Evolutionary conservation across 176 grass and related monocot genomes (phyloP).

Genomic region (Juncus inflexus): DNA sequence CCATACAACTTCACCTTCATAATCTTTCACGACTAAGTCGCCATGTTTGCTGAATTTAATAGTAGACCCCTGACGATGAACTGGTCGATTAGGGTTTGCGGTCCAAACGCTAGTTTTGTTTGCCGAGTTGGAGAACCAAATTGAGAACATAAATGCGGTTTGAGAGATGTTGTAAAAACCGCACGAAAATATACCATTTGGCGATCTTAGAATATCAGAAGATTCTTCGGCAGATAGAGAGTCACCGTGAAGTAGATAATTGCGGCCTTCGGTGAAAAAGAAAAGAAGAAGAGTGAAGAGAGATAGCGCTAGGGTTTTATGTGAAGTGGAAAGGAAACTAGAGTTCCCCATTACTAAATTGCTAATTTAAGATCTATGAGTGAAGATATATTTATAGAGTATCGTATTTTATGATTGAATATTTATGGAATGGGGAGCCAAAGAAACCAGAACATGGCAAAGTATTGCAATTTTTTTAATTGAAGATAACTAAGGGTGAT

Average conservation of each 20-base stretch:
- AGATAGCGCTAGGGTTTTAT: conserved; percentile 9
- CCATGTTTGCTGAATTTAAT: conserved; percentile 23
- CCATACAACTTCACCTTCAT: conserved; percentile 16
- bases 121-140: conserved; percentile 31
- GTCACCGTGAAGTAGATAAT: neutral
- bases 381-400: too few species aligned
- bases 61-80: neutral
- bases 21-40: conserved; percentile 20
- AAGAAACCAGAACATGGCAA: too few species aligned
- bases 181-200: conserved; percentile 15
- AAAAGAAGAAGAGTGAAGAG: conserved; percentile 4
- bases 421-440: too few species aligned
- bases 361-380: too few species aligned
- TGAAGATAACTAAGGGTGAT: too few species aligned
- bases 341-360: too few species aligned
- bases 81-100: conserved; percentile 14
- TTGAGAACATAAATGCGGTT: conserved; percentile 28
- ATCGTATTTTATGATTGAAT: too few species aligned
- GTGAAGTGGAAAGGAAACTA: conserved; percentile 18
- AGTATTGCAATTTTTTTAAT: too few species aligned
- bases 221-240: conserved; percentile 25
- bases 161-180: conserved; percentile 23
- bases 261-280: neutral
- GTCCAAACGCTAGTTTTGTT: conserved; percentile 19
- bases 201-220: conserved; percentile 16